Evolutionary conservation across 2,329 filamentous ascomycete genomes (phyloP).

Genomic region (Cercospora sp.): DNA sequence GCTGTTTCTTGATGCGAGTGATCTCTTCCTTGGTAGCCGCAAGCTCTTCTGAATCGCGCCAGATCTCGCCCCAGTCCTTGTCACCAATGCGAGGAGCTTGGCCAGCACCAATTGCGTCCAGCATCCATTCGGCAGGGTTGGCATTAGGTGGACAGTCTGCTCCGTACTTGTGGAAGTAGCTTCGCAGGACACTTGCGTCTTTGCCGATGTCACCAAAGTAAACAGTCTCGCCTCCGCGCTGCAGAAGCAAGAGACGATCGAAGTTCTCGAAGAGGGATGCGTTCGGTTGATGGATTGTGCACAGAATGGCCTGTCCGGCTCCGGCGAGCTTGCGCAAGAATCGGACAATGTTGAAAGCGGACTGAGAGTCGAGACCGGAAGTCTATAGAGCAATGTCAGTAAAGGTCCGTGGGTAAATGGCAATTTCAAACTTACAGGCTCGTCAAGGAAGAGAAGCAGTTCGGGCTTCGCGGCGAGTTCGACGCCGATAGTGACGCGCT

Average conservation of each 20-base stretch:
- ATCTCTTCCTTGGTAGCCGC: conserved; percentile 67
- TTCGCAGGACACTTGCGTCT: conserved; percentile 69
- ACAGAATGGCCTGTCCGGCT: conserved; percentile 85
- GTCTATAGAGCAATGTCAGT: conserved; percentile 44
- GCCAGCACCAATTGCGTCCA: conserved; percentile 78
- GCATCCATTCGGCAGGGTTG: conserved; percentile 83
- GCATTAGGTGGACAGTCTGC: conserved; percentile 61
- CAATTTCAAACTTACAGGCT: conserved; percentile 49
- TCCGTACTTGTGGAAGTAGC: conserved; percentile 47
- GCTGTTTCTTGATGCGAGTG: conserved; percentile 62
- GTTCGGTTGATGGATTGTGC: conserved; percentile 89
- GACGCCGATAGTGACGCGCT: conserved; percentile 65
- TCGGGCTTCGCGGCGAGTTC: conserved; percentile 66
- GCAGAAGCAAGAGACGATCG: conserved; percentile 75
- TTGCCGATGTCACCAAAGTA: conserved; percentile 84
- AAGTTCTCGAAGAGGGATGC: conserved; percentile 86
- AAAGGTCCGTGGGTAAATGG: background rate
- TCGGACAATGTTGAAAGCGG: conserved; percentile 73
- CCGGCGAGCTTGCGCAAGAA: conserved; percentile 74
- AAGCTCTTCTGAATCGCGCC: conserved; percentile 71
- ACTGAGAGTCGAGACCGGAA: conserved; percentile 70
- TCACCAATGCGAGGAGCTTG: conserved; percentile 70
- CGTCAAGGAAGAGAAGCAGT: conserved; percentile 74
- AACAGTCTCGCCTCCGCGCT: conserved; percentile 75
- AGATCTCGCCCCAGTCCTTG: conserved; percentile 78